Base-by-base conservation (phyloP, 371 early-diverging fungal genomes). In the Fennellomyces sp. region DNA sequence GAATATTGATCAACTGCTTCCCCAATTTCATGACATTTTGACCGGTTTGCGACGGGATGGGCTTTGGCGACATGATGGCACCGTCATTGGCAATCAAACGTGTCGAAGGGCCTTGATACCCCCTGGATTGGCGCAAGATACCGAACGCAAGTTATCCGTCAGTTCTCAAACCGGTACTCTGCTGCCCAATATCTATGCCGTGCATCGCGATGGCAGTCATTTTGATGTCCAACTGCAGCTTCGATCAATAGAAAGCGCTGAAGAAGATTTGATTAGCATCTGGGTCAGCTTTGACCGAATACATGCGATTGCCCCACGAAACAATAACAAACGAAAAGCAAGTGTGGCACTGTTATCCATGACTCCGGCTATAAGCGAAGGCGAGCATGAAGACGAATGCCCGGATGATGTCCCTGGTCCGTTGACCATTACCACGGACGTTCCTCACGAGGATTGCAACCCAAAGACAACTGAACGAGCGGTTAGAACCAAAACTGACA, bases 231-330 rank as follows among this genome's bases (percentile, higher is more conserved):
- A 88, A 51, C 65, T 89, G 17, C 90, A 87, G 51, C 66, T 88
- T 23, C 71, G 88, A 17, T 66, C 83, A 51, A 71, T 89, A 3
- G 80, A 83, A 58, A 79, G 82, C 12, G 70, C 76, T 10, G 68
- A 78, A 19, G 88, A 83, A 21, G 68, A 66, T 26, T 53, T 89
- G 49, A 76, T 78, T 54, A 86, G 87, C 23, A 63, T 88, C n/a
- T 90, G 90, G 90, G 83, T 90, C n/a, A 81, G 88, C 0, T 89
- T 80, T 58, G 85, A 88, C 60, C 87, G 88, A 21, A 68, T 73
- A 17, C 68, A 75, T 49, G 65, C 73, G 0, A 8, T 63, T 6
- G 56, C 49, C 36, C 39, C 56, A 51, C 49, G 54, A 41, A 21
- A 28, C 36, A 33, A 39, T 47, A 45, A 19, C 23, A 38, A 58